phyloP scores from a whole-genome alignment of 2,329 filamentous ascomycete genomes.

The Microascus cirrosus region DNA sequence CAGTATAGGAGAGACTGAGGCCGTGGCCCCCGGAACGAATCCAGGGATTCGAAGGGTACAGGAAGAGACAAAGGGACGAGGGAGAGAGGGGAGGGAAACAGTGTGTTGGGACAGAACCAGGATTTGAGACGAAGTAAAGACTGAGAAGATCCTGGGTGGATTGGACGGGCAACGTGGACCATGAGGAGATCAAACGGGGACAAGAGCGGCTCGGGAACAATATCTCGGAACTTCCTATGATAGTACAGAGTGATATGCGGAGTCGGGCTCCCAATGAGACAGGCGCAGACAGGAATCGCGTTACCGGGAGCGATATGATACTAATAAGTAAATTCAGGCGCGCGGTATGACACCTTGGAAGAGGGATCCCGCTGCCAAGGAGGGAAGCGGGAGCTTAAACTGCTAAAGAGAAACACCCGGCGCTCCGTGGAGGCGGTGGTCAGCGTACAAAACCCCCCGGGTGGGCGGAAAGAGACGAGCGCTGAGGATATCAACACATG shows the following conservation, averaged over 20 bases:
- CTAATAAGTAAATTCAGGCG: neutral
- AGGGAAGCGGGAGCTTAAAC: neutral
- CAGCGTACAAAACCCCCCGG: neutral
- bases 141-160: neutral
- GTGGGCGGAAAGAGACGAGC: neutral
- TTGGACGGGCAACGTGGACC: neutral
- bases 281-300: neutral
- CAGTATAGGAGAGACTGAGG: neutral
- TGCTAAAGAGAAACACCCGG: neutral
- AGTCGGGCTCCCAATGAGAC: neutral
- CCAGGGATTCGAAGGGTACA: neutral
- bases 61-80: neutral
- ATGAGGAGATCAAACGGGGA: neutral
- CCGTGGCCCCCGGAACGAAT: neutral
- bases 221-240: neutral
- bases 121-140: neutral
- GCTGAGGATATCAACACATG: neutral
- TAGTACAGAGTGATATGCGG: neutral
- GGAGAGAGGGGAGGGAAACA: neutral
- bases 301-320: neutral
- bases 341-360: neutral
- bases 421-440: neutral
- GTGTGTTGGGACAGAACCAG: neutral
- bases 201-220: neutral
- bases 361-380: neutral